These are phyloP conservation scores for Dittrichia graveolens DNA, from an alignment of 129 eudicot species.

Conservation along the genomic window DNA sequence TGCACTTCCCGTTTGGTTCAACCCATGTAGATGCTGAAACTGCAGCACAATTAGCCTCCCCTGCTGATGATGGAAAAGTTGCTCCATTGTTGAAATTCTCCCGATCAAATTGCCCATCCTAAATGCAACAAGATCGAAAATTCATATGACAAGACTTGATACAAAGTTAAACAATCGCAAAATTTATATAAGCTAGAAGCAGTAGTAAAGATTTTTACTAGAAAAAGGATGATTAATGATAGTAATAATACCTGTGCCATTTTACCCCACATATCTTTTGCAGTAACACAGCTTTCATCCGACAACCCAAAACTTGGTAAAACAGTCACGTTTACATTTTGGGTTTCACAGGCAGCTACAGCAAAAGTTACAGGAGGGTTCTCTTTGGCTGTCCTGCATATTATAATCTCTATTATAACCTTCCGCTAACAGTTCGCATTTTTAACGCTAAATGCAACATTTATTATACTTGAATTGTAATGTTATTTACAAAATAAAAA, in stretches of 20 bases:
- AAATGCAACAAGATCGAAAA: neutral
- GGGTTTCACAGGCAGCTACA: slow-evolving; percentile 94
- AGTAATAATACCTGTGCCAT: slow-evolving; percentile 65
- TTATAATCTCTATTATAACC: slow-evolving; percentile 24
- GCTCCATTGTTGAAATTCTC: slow-evolving; percentile 78
- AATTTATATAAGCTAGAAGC: neutral
- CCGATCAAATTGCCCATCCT: slow-evolving; percentile 87
- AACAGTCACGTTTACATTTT: slow-evolving; percentile 85
- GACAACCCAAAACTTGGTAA: slow-evolving; percentile 88
- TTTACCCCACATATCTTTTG: slow-evolving; percentile 92
- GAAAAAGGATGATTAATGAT: neutral
- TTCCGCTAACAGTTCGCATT: neutral
- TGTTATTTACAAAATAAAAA: neutral
- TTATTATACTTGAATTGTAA: neutral
- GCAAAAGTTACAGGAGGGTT: slow-evolving; percentile 95
- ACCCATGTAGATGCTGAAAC: slow-evolving; percentile 94
- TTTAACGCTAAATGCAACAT: neutral
- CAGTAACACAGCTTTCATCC: slow-evolving; percentile 75
- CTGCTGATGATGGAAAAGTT: slow-evolving; percentile 87
- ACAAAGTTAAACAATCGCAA: neutral
- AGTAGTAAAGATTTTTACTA: neutral
- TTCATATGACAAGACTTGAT: neutral
- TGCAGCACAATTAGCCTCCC: slow-evolving; percentile 92
- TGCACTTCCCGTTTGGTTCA: slow-evolving; percentile 95
- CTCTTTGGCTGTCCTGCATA: slow-evolving; percentile 79